Percentiles rank a stretch among this genome's conserved stretches.
phyloP scores from a whole-genome alignment of 768 basidiomycete species.

The Gelatoporia subvermispora region DNA sequence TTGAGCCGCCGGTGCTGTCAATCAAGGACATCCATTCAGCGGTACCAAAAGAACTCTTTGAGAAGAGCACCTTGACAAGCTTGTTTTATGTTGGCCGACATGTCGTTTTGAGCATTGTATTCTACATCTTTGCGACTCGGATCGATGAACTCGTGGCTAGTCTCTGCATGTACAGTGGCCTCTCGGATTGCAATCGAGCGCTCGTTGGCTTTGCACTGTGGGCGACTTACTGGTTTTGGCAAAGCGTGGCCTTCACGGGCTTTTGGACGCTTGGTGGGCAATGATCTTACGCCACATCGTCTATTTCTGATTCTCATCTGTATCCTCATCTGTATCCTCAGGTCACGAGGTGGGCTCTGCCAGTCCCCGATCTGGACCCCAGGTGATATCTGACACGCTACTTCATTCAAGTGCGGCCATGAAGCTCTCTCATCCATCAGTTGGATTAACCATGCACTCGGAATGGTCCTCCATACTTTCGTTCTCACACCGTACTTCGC shows the following conservation, averaged over 20 bases:
- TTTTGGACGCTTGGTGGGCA: constrained; percentile 21
- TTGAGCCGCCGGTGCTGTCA: constrained; percentile 34
- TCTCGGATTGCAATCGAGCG: background rate
- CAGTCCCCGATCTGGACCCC: background rate
- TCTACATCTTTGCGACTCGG: constrained; percentile 36
- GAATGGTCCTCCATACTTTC: constrained; percentile 39
- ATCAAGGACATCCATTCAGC: constrained; percentile 43
- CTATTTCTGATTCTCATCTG: background rate
- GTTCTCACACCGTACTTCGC: constrained; percentile 20
- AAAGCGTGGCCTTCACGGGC: constrained; percentile 18
- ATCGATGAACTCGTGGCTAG: constrained; percentile 23
- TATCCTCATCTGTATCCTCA: constrained; percentile 8
- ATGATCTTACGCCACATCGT: background rate
- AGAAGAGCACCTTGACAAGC: constrained; percentile 39
- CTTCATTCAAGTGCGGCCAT: constrained; percentile 39
- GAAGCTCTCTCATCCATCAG: constrained; percentile 39
- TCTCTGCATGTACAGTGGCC: background rate
- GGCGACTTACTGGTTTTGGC: constrained; percentile 22
- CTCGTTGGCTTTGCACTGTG: constrained; percentile 5
- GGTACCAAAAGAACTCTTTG: constrained; percentile 44
- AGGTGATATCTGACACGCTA: background rate
- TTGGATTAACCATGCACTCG: constrained; percentile 34
- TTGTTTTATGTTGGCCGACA: constrained; percentile 41
- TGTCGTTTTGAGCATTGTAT: constrained; percentile 31
- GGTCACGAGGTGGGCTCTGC: constrained; percentile 37